phyloP scores from a whole-genome alignment of 768 basidiomycete genomes.

The Pleurotus pulmonarius region DNA sequence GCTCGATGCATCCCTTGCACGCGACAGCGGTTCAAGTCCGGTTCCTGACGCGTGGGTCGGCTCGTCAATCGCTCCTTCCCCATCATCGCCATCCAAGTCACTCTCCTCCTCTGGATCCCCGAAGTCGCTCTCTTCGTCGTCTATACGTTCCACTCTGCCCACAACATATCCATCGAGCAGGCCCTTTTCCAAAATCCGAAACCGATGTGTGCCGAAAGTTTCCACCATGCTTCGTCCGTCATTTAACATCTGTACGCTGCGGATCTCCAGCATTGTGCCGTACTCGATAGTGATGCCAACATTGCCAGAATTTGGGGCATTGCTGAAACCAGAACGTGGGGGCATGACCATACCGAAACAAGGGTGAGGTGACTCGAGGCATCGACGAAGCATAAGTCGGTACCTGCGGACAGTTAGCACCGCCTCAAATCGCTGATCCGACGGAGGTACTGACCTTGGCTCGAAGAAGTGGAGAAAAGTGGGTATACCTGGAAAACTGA shows the following conservation, averaged over 20 bases:
- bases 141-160: constrained; percentile 60
- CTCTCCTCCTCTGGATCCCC: background rate
- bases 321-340: constrained; percentile 24
- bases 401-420: constrained; percentile 43
- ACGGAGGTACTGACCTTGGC: constrained; percentile 48
- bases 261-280: constrained; percentile 93
- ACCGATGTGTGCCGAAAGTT: constrained; percentile 63
- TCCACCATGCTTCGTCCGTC: constrained; percentile 89
- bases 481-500: constrained; percentile 89
- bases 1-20: constrained; percentile 1
- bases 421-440: background rate
- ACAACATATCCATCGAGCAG: constrained; percentile 89
- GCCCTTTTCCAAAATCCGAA: constrained; percentile 82
- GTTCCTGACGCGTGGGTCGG: background rate
- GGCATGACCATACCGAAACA: constrained; percentile 94
- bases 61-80: background rate
- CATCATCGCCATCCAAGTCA: background rate
- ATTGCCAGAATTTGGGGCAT: constrained; percentile 30
- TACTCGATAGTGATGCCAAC: constrained; percentile 54
- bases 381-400: constrained; percentile 95
- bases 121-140: constrained; percentile 8
- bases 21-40: background rate
- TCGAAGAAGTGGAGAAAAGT: constrained; percentile 92
- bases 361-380: constrained; percentile 73
- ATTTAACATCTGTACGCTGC: constrained; percentile 77